phyloP scores from a whole-genome alignment of 257 asterid genomes.

The Salvia rosmarinus region DNA sequence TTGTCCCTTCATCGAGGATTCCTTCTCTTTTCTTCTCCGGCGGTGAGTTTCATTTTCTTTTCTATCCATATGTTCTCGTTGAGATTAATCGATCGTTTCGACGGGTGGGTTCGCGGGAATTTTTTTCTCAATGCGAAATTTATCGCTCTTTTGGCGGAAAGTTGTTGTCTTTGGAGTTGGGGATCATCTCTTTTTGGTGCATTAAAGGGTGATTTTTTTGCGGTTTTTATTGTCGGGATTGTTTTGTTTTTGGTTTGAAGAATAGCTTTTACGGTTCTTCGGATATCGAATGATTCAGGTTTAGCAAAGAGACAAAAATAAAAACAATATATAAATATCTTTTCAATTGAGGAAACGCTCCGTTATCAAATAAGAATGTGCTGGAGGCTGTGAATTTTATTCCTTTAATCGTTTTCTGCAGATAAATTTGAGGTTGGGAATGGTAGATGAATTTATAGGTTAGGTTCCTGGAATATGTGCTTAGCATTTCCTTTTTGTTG shows the following conservation, averaged over 20 bases:
- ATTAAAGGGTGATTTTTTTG: background rate
- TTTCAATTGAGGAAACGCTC: background rate
- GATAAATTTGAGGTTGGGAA: slow-evolving; percentile 2
- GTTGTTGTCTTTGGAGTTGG: slow-evolving; percentile 18
- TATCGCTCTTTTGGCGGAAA: slow-evolving; percentile 17
- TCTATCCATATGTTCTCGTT: background rate
- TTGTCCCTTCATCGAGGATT: slow-evolving; percentile 40
- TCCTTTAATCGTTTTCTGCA: background rate
- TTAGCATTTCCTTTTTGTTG: slow-evolving; percentile 13
- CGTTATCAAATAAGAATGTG: slow-evolving; percentile 1
- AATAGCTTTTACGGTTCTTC: background rate
- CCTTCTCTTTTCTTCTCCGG: slow-evolving; percentile 26
- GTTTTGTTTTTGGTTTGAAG: background rate
- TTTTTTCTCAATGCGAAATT: slow-evolving; percentile 15
- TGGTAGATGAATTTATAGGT: slow-evolving; percentile 19
- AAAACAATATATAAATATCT: background rate
- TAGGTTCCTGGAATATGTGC: slow-evolving; percentile 5
- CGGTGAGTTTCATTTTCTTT: slow-evolving; percentile 42
- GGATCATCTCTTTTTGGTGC: background rate
- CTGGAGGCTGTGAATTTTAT: slow-evolving; percentile 8
- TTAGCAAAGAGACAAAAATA: background rate
- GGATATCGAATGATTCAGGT: too few relatives aligned
- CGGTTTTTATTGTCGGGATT: background rate
- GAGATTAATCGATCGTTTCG: slow-evolving; percentile 8
- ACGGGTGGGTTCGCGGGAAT: slow-evolving; percentile 15